Percentiles rank a stretch among this genome's conserved stretches.
phyloP scores from a whole-genome alignment of 2,329 filamentous ascomycete genomes.

The Clonostachys rhizophaga region DNA sequence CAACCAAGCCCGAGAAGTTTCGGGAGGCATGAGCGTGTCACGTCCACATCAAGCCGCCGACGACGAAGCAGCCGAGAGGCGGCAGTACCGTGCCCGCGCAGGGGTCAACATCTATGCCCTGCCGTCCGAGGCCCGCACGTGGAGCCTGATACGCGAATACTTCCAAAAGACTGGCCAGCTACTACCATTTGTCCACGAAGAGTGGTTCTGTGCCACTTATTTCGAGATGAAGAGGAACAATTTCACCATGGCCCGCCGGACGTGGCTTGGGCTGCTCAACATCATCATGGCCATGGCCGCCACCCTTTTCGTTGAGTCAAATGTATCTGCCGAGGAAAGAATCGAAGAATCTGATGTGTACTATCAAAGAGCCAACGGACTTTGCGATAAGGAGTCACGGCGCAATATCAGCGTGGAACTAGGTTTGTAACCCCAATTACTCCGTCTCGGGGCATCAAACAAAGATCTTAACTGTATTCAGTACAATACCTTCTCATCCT shows the following conservation, averaged over 20 bases:
- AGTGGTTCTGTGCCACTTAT: not conserved
- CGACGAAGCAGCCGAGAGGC: not conserved
- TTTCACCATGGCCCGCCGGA: not conserved
- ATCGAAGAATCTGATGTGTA: not conserved
- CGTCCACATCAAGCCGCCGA: not conserved
- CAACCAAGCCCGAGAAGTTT: not conserved
- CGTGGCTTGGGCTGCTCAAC: not conserved
- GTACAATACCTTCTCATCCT: not conserved
- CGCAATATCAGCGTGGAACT: not conserved
- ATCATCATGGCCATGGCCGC: not conserved
- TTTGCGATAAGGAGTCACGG: not conserved
- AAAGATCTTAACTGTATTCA: not conserved
- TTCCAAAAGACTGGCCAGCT: not conserved
- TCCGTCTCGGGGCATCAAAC: not conserved
- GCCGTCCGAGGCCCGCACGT: not conserved
- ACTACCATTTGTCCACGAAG: not conserved
- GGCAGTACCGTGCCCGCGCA: not conserved
- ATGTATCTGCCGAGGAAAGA: not conserved
- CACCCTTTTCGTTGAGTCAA: not conserved
- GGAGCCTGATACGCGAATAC: not conserved
- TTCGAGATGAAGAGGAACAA: not conserved
- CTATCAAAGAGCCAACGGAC: not conserved
- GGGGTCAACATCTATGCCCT: not conserved
- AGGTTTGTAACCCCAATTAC: not conserved
- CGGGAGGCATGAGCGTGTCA: not conserved